A percentile compares a stretch with the other conserved stretches of the same genome.
These are phyloP conservation scores for Tylopilus sp. DNA, from an alignment of 768 basidiomycete species.

Conservation along the genomic window DNA sequence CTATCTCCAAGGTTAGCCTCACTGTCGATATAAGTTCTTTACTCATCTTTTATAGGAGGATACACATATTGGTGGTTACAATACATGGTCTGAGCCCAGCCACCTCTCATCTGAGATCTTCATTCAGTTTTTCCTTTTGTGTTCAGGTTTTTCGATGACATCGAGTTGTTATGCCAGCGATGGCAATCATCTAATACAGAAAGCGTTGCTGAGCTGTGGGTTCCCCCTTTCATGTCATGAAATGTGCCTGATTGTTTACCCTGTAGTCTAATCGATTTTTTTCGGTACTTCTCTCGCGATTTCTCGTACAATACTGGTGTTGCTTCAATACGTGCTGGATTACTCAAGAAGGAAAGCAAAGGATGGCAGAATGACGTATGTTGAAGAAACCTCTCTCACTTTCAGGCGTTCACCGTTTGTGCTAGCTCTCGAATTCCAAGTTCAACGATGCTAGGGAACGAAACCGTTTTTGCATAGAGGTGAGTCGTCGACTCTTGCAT, in stretches of 20 bases:
- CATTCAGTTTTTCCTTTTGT: neutral
- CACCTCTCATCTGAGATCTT: constrained; percentile 11
- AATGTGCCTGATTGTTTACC: constrained; percentile 7
- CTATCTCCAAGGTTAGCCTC: constrained; percentile 65
- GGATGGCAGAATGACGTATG: constrained; percentile 93
- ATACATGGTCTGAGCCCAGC: constrained; percentile 59
- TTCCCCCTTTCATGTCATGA: constrained; percentile 6
- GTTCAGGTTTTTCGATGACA: constrained; percentile 35
- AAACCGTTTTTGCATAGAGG: constrained; percentile 95
- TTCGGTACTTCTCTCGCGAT: constrained; percentile 92
- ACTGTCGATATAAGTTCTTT: constrained; percentile 7
- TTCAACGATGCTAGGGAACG: constrained; percentile 78
- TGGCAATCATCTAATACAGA: constrained; percentile 96
- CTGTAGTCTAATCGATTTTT: constrained; percentile 92
- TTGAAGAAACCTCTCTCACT: constrained; percentile 3
- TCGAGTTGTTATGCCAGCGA: constrained; percentile 83
- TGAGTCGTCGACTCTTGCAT: constrained; percentile 30
- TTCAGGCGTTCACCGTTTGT: constrained; percentile 7
- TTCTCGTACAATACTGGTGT: constrained; percentile 91
- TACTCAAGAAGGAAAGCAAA: constrained; percentile 86
- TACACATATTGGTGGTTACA: constrained; percentile 74
- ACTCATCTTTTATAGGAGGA: constrained; percentile 53
- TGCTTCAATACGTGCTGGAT: constrained; percentile 84
- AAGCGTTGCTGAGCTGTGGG: constrained; percentile 88
- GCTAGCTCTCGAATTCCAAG: constrained; percentile 48